Percentiles rank a stretch among this genome's conserved stretches.
Conservation (phyloP, 2,329 filamentous ascomycete genomes). For the Ceratocystis alfenasii region DNA sequence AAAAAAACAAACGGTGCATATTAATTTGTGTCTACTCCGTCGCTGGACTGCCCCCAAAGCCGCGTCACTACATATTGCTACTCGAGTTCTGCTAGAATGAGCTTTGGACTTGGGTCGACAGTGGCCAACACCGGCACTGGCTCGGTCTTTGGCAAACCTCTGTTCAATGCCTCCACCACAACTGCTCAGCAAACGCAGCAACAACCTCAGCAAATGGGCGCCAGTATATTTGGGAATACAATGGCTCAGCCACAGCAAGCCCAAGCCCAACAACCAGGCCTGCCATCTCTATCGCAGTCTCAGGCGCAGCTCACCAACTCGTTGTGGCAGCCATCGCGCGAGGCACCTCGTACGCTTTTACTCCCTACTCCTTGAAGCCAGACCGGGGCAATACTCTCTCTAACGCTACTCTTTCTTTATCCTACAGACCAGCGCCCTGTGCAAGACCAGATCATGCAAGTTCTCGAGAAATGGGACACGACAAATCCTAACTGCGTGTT, state of each 20-base stretch:
- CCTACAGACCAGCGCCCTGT: slow-evolving; percentile 53
- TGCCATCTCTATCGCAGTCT: slow-evolving; percentile 35
- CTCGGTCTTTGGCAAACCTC: slow-evolving; percentile 18
- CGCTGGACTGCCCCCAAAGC: too few relatives aligned
- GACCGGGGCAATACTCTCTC: slow-evolving; percentile 19
- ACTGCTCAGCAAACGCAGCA: slow-evolving; percentile 27
- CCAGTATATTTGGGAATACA: slow-evolving; percentile 22
- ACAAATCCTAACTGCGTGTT: slow-evolving; percentile 57
- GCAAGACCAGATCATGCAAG: slow-evolving; percentile 57
- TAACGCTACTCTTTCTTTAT: slow-evolving; percentile 3
- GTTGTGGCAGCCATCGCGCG: slow-evolving; percentile 42
- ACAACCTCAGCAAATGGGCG: slow-evolving; percentile 28
- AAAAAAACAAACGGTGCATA: not conserved
- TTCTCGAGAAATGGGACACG: slow-evolving; percentile 65
- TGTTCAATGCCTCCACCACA: slow-evolving; percentile 27
- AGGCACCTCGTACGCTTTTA: slow-evolving; percentile 36
- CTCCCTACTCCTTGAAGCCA: not conserved
- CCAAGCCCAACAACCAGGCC: slow-evolving; percentile 34
- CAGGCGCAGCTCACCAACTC: slow-evolving; percentile 39
- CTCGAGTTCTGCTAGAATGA: slow-evolving; percentile 15
- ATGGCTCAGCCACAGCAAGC: slow-evolving; percentile 29
- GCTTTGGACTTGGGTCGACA: slow-evolving; percentile 14
- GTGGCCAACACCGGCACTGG: slow-evolving; percentile 19
- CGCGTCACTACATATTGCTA: too few relatives aligned
- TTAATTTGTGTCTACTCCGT: too few relatives aligned